Percentiles rank a stretch among this genome's conserved stretches.
Conservation (phyloP, 164 flowering plant species). For the Kalanchoe fedtschenkoi region DNA sequence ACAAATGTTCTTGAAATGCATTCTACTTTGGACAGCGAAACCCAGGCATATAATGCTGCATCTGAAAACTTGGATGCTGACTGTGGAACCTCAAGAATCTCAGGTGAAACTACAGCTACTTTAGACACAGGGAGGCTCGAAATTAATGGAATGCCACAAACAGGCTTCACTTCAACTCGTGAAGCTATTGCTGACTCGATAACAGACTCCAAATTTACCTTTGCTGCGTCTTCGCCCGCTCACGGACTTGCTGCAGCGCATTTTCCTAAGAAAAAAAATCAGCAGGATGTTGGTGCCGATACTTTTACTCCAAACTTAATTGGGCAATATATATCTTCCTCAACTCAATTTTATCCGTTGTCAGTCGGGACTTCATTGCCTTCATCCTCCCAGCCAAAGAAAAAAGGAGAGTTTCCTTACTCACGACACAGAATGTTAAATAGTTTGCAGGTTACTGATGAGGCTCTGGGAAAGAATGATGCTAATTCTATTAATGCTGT, state of each 20-base stretch:
- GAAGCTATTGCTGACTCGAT: neutral
- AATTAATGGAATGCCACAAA: slow-evolving; percentile 9
- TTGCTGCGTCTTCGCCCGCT: neutral
- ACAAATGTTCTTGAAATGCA: neutral
- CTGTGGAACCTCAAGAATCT: neutral
- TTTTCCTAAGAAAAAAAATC: neutral
- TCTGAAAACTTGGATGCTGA: neutral
- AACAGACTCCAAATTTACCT: neutral
- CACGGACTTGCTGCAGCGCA: slow-evolving; percentile 1
- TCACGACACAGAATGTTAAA: neutral
- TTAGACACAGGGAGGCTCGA: neutral
- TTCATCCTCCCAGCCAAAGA: slow-evolving; percentile 9
- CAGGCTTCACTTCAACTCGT: neutral
- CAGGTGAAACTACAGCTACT: neutral
- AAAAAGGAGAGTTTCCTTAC: neutral
- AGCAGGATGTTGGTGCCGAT: neutral
- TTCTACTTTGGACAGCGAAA: neutral
- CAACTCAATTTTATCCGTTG: neutral
- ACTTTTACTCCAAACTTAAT: neutral
- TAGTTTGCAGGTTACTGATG: neutral
- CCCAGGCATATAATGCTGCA: neutral
- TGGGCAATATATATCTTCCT: neutral
- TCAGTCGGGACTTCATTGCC: slow-evolving; percentile 22
- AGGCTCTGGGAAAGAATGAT: neutral
- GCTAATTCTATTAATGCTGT: neutral